Evolutionary conservation across 768 basidiomycete species (phyloP).

Genomic region (Pleurotus cornucopiae): DNA sequence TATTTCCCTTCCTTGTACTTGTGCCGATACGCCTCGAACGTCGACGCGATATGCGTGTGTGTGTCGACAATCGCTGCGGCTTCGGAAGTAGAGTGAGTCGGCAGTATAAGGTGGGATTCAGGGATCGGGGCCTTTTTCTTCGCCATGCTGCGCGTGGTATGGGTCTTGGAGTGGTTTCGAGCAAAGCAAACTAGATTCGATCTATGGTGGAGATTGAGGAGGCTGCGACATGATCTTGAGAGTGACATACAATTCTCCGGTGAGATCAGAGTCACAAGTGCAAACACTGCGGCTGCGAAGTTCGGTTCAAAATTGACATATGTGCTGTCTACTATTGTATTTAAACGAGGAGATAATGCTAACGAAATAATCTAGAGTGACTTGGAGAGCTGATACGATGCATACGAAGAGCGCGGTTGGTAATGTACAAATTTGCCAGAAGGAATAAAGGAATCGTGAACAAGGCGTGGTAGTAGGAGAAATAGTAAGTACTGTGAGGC

Average conservation of each 20-base stretch:
- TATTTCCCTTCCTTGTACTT: conserved; percentile 59
- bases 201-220: conserved; percentile 1
- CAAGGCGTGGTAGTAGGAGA: too few relatives aligned
- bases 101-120: conserved; percentile 33
- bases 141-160: conserved; percentile 23
- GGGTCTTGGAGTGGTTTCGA: background rate
- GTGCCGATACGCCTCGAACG: conserved; percentile 55
- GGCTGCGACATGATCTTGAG: background rate
- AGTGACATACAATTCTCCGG: background rate
- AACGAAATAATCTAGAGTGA: too few relatives aligned
- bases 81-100: conserved; percentile 27
- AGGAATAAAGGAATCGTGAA: background rate
- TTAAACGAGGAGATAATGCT: background rate
- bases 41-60: conserved; percentile 80
- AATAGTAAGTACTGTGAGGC: too few relatives aligned
- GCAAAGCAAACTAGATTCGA: background rate
- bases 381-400: too few relatives aligned
- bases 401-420: background rate
- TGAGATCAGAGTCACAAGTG: too few relatives aligned
- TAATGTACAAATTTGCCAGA: conserved; percentile 2
- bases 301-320: too few relatives aligned
- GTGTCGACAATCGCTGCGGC: conserved; percentile 64
- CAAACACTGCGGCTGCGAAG: too few relatives aligned
- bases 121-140: conserved; percentile 34
- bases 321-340: background rate